Evolutionary conservation across 192 early-diverging fungal genomes (phyloP), one percentile per base, ranked within the genome.

Genomic region (Backusella morwellensis): DNA sequence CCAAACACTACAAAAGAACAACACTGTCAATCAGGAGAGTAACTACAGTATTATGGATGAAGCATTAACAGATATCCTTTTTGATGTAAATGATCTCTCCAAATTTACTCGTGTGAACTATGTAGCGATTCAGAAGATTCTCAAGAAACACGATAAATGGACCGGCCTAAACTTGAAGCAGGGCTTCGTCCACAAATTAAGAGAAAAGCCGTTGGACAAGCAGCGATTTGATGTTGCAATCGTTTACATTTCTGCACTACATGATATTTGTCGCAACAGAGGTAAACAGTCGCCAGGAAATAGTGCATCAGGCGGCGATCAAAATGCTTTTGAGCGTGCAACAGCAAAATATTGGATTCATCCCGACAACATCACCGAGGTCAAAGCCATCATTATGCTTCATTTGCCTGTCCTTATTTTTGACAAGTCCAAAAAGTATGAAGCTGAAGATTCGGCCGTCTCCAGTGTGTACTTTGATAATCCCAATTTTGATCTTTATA

Each of bases 321-420:
- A 84, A 68, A 81, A 80, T 15, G 84, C 81, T n/a, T 92, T 96
- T 84, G 93, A 96, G 35, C 88, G 96, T 70, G 89, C 91, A 70
- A 95, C 96, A 19, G 91, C 89, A 72, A 97, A 97, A 83, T 98
- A 96, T 85, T 99, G 97, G 97, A 95, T 99, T 9, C 97, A 97
- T 81, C 94, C 93, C 1, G 95, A 97, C 81, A 96, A 98, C 81
- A 92, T 98, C 59, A 95, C 94, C 80, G 96, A 97, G 82, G 94
- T 98, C 81, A 97, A 98, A 82, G 92, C 93, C 68, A 91, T 91
- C 74, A 95, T 98, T 41, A 88, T 98, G 34, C 92, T 94, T 78
- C 92, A 96, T 70, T 86, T 98, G 41, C 97, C 97, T 0, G 97
- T 98, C 35, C 87, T 98, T 38, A 87, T 98, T 41, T 97, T 95